Evolutionary conservation across 2,329 filamentous ascomycete species (phyloP), one percentile per base, ranked within the genome.

Genomic region (Claviceps sp.): DNA sequence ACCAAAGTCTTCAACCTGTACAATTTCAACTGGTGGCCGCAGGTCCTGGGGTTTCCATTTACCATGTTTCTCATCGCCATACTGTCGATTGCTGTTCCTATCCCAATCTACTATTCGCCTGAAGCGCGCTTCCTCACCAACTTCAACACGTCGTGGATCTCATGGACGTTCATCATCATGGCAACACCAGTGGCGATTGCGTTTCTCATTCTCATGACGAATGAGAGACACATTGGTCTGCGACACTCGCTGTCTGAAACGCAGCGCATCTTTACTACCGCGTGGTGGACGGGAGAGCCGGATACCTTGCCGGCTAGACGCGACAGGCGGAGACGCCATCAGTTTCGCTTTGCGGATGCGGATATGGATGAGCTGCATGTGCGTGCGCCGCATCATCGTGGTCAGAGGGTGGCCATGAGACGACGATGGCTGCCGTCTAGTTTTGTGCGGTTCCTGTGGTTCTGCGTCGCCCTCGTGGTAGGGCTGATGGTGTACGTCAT

Each of bases 1-100:
- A 85, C 82, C 47, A 85, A 84, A 61, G 75, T 85, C 5, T 85
- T 85, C 64, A 85, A 85, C 59, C 72, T 85, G 22, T 85, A 85
- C 70, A 80, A 77, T 55, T 69, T 85, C 52, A 85, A 85, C 66
- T 85, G 82, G 82, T 85, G 81, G 81, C 81, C 81, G 7, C 70
- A 77, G 52, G 75, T 75, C 6, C 68, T 85, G 6, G 82, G 82
- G 1, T 84, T 85, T 55, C 79, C 80, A 0, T 58, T 79, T n/a
- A 85, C 82, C 16, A 72, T 84, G 49, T 75, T 76, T 4, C 65
- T 80, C 42, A 82, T 85, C 55, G 79, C 78, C 46, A 66, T 77
- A 14, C 58, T 82, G n/a, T 82, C 80, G 11, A 70, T 84, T 47
- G 71, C 73, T 16, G 71, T 72, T 0, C 81, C 82, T 0, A 74